Evolutionary conservation across 768 basidiomycete species (phyloP).

Genomic region (Auriscalpium vulgare): DNA sequence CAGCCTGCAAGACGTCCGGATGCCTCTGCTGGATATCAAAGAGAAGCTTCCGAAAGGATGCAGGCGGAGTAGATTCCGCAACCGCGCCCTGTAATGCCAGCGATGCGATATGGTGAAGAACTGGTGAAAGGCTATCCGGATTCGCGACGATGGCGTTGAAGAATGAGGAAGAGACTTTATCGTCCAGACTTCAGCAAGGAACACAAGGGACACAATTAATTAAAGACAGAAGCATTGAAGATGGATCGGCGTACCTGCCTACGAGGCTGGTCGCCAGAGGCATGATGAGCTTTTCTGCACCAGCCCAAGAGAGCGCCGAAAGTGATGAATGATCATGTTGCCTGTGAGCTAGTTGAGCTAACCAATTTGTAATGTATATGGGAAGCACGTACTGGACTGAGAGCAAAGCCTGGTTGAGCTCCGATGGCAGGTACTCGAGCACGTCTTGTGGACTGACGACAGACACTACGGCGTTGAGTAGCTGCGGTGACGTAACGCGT

Average conservation of each 20-base stretch:
- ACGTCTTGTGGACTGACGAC: slow-evolving; percentile 58
- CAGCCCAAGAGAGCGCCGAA: slow-evolving; percentile 37
- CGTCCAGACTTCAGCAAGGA: slow-evolving; percentile 22
- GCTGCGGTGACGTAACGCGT: slow-evolving; percentile 45
- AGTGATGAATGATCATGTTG: slow-evolving; percentile 17
- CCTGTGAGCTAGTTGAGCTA: too few relatives aligned
- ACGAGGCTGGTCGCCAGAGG: slow-evolving; percentile 41
- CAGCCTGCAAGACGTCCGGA: slow-evolving; percentile 38
- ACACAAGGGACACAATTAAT: not conserved
- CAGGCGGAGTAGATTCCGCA: not conserved
- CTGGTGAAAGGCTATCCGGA: slow-evolving; percentile 12
- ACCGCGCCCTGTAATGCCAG: slow-evolving; percentile 12
- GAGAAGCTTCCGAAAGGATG: slow-evolving; percentile 30
- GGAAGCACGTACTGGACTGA: not conserved
- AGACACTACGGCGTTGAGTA: slow-evolving; percentile 56
- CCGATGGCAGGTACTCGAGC: slow-evolving; percentile 33
- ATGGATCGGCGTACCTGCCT: slow-evolving; percentile 27
- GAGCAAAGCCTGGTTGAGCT: slow-evolving; percentile 4
- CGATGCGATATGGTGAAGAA: slow-evolving; percentile 15
- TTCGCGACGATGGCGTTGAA: slow-evolving; percentile 25
- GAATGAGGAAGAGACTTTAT: slow-evolving; percentile 20
- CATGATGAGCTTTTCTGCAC: slow-evolving; percentile 47
- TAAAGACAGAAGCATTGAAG: not conserved
- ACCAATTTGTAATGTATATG: not conserved
- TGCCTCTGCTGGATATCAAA: slow-evolving; percentile 59